Evolutionary conservation across 2,329 filamentous ascomycete genomes (phyloP).

Genomic region (Xylaria arbuscula): DNA sequence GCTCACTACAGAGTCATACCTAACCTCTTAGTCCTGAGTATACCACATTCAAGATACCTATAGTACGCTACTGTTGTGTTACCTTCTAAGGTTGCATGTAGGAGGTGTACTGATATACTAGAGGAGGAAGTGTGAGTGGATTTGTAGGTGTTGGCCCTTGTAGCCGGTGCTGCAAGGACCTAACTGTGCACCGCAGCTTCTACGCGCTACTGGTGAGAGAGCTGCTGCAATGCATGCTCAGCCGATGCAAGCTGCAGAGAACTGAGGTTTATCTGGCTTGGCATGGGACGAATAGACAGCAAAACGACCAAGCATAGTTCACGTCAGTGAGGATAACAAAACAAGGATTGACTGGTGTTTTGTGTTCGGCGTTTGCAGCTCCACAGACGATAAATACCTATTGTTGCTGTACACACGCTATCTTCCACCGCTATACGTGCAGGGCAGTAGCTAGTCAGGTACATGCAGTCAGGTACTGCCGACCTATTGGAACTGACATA

Average conservation of each 20-base stretch:
- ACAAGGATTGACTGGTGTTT: slow-evolving; percentile 15
- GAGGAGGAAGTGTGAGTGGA: neutral
- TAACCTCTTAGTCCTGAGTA: too few species aligned
- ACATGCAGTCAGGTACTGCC: neutral
- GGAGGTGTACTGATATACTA: neutral
- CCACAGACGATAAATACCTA: neutral
- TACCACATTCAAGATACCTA: too few species aligned
- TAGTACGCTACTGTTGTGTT: neutral
- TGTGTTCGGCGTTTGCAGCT: slow-evolving; percentile 17
- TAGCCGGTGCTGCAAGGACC: slow-evolving; percentile 35
- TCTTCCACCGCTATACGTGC: neutral
- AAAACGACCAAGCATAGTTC: slow-evolving; percentile 11
- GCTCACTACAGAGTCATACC: neutral
- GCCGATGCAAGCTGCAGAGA: slow-evolving; percentile 34
- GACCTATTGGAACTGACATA: neutral
- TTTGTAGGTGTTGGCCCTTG: slow-evolving; percentile 1
- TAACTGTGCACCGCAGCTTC: slow-evolving; percentile 29
- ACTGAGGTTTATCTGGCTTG: slow-evolving; percentile 31
- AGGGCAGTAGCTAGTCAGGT: neutral
- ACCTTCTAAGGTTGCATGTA: neutral
- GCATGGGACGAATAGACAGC: slow-evolving; percentile 7
- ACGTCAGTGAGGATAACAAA: slow-evolving; percentile 13
- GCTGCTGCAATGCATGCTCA: slow-evolving; percentile 35
- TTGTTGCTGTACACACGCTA: too few species aligned
- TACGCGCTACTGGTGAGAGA: slow-evolving; percentile 29